phyloP scores from a whole-genome alignment of 371 early-diverging fungal species.

The Actinomortierella ambigua region DNA sequence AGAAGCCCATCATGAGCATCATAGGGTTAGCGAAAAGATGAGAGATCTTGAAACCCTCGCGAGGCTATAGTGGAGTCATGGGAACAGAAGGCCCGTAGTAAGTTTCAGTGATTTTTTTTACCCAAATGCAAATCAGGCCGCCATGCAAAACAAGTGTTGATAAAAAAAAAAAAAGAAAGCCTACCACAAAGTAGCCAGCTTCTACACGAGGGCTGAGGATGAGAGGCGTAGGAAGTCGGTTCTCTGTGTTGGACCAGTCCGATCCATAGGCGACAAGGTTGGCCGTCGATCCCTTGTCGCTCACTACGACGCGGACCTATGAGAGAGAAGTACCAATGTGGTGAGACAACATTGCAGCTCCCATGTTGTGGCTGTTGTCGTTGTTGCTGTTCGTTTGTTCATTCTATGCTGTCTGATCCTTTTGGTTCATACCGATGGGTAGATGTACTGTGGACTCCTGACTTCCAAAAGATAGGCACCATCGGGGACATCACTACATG shows the following conservation, averaged over 20 bases:
- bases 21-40: conserved; percentile 61
- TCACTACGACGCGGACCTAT: conserved; percentile 21
- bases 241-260: conserved; percentile 45
- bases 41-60: conserved; percentile 56
- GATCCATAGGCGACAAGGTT: conserved; percentile 21
- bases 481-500: conserved; percentile 44
- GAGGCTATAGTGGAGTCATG: too few relatives aligned
- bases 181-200: conserved; percentile 27
- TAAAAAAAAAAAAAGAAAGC: conserved; percentile 2
- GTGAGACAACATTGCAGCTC: neutral
- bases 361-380: neutral
- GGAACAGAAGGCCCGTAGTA: too few relatives aligned
- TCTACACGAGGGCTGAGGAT: conserved; percentile 19
- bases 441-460: conserved; percentile 46
- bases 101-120: too few relatives aligned
- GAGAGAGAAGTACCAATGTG: neutral
- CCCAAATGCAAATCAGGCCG: too few relatives aligned
- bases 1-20: conserved; percentile 63
- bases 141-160: too few relatives aligned
- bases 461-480: conserved; percentile 54
- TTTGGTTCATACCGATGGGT: conserved; percentile 26
- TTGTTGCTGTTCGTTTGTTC: conserved; percentile 18
- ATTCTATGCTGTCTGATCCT: conserved; percentile 19
- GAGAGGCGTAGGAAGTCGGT: conserved; percentile 23
- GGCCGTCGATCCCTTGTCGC: conserved; percentile 22